phyloP scores from a whole-genome alignment of 23 red algal genomes.

The Cyanidium caldarium region DNA sequence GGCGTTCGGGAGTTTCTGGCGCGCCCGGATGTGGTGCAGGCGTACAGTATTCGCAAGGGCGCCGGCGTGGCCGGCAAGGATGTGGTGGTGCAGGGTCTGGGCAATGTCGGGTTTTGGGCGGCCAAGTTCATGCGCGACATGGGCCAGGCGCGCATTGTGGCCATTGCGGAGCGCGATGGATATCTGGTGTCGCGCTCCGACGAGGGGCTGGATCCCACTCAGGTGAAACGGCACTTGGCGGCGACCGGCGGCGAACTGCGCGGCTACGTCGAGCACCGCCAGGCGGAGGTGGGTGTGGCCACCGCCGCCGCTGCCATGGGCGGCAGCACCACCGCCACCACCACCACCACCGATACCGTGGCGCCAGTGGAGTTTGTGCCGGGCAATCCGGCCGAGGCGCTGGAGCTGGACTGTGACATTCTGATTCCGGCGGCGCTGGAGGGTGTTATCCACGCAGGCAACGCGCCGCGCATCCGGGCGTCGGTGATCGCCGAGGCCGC shows the following conservation, averaged over 20 bases:
- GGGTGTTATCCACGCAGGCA: constrained; percentile 55
- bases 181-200: neutral
- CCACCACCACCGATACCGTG: no score
- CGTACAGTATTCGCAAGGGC: constrained; percentile 16
- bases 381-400: constrained; percentile 3
- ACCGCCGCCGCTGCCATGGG: neutral
- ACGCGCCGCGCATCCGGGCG: constrained; percentile 45
- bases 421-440: constrained; percentile 88
- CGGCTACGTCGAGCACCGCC: neutral
- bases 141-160: constrained; percentile 42
- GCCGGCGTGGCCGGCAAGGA: constrained; percentile 28
- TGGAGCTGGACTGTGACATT: constrained; percentile 53
- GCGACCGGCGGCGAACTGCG: neutral
- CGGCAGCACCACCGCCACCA: no score
- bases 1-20: constrained; percentile 59
- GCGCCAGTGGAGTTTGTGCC: constrained; percentile 10
- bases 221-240: neutral
- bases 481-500: constrained; percentile 84
- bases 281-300: neutral
- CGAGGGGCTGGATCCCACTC: neutral
- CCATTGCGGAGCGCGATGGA: constrained; percentile 77
- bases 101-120: constrained; percentile 86
- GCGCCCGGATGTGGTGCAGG: neutral
- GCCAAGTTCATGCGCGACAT: constrained; percentile 35
- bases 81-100: constrained; percentile 74